Evolutionary conservation across 331 rosid species (phyloP), one percentile per base, ranked within the genome.

Genomic region (Stylosanthes scabra): DNA sequence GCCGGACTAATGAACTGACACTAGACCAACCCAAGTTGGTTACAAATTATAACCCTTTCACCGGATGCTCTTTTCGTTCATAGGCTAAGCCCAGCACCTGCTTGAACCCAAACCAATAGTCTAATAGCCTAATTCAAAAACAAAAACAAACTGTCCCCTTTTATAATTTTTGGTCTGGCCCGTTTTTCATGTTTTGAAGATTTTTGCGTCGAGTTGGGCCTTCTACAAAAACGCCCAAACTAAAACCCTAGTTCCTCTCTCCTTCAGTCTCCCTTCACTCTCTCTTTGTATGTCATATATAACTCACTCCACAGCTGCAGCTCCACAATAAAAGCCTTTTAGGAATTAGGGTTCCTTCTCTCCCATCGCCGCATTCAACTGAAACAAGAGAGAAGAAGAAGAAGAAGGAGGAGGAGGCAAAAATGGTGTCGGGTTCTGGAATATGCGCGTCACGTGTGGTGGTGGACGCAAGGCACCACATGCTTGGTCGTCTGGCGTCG

Each of bases 401-500:
- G 58, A 6, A 51, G 27, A n/a, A 51, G 9, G n/a, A 51, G 57
- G 6, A 39, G 46, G 2, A 7, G n/a, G 11, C 2, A 12, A 80
- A 11, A 8, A 80, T 80, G 84, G 84, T 80, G 49, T 80, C 84
- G 0, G 84, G 84, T 5, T 80, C 84, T 0, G 80, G 84, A 20
- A 69, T 80, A 42, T 84, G 90, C 72, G 88, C 88, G 9, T 86
- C 86, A 88, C 55, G 92, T 13, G 92, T 85, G 41, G 97, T 90
- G 68, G 84, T 88, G 1, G 96, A 90, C 8, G 89, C 87, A 1
- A 72, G 93, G 57, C 82, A 82, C 79, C 96, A 90, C 74, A 88
- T 90, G 96, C 71, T 86, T 6, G 91, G 96, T 29, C 83, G 96
- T 0, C 46, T 90, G 5, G 86, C 93, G 1, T 88, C 93, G 8